Evolutionary conservation across 108 stramenopile genomes (phyloP).

Genomic region (Phaeodactylum tricornutum): DNA sequence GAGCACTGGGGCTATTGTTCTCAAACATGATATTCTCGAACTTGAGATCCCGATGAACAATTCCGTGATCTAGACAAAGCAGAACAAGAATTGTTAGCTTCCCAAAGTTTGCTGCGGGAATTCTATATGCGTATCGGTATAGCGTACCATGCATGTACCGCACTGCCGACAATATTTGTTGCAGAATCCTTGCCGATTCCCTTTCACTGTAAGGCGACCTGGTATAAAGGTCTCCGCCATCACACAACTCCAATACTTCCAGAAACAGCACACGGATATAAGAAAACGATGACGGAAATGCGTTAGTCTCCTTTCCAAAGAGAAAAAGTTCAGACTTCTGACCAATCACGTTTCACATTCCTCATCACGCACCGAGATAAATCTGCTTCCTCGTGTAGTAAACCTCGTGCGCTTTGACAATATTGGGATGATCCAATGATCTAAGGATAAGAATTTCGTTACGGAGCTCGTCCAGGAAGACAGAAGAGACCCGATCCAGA

Average conservation of each 20-base stretch:
- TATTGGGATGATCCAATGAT: slow-evolving; percentile 84
- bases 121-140: no score
- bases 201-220: slow-evolving; percentile 57
- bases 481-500: slow-evolving; percentile 38
- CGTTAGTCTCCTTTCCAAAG: no score
- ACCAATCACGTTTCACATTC: no score
- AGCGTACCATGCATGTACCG: slow-evolving; percentile 90
- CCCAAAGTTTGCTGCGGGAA: no score
- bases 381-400: slow-evolving; percentile 59
- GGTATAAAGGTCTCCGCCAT: slow-evolving; percentile 65
- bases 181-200: slow-evolving; percentile 47
- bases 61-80: no score
- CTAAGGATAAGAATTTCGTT: slow-evolving; percentile 83
- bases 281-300: no score
- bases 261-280: no score
- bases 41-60: slow-evolving; percentile 97
- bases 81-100: no score
- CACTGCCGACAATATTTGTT: slow-evolving; percentile 48
- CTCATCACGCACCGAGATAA: no score
- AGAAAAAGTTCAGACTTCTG: no score
- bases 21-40: slow-evolving; percentile 69
- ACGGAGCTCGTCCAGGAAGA: slow-evolving; percentile 64
- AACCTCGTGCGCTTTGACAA: slow-evolving; percentile 83
- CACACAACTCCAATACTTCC: slow-evolving; percentile 65
- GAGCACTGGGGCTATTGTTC: slow-evolving; percentile 29